Evolutionary conservation across 2,329 filamentous ascomycete genomes (phyloP).

Genomic region (Rhytidhysteron rufulum): DNA sequence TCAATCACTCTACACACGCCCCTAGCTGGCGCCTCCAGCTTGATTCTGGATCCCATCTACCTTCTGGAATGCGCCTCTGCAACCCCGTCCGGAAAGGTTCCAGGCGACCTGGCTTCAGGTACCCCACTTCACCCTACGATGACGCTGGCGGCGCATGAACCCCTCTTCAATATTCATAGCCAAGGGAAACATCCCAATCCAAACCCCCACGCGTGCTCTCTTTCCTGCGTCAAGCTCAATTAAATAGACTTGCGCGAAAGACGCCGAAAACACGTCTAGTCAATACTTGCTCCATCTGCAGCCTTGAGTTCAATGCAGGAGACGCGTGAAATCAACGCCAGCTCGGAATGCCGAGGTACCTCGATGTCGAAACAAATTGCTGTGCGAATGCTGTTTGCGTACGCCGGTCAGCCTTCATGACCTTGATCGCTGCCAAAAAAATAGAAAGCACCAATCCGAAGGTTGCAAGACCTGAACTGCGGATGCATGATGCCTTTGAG

Average conservation of each 20-base stretch:
- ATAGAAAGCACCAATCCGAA: too few relatives aligned
- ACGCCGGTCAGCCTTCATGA: too few relatives aligned
- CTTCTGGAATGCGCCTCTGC: too few relatives aligned
- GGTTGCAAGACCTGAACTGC: too few relatives aligned
- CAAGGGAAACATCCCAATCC: background rate
- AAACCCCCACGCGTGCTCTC: conserved; percentile 7
- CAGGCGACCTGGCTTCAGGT: conserved; percentile 2
- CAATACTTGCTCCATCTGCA: too few relatives aligned
- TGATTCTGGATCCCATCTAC: background rate
- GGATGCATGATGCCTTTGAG: too few relatives aligned
- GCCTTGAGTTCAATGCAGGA: conserved; percentile 1
- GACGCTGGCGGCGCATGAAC: conserved; percentile 5
- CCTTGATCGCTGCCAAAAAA: too few relatives aligned
- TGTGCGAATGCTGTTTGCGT: background rate
- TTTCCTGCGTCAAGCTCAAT: conserved; percentile 9
- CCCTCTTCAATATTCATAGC: conserved; percentile 6
- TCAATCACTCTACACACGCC: background rate
- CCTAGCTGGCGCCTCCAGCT: background rate
- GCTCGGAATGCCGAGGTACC: background rate
- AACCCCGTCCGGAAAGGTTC: too few relatives aligned
- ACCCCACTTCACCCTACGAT: background rate
- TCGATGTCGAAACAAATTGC: background rate
- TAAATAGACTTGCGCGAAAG: conserved; percentile 21
- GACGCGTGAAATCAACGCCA: background rate
- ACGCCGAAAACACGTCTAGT: conserved; percentile 14